Evolutionary conservation across 495 filamentous ascomycete species (phyloP), one percentile per base, ranked within the genome.

Genomic region (Pyrenopolyporus hunteri): DNA sequence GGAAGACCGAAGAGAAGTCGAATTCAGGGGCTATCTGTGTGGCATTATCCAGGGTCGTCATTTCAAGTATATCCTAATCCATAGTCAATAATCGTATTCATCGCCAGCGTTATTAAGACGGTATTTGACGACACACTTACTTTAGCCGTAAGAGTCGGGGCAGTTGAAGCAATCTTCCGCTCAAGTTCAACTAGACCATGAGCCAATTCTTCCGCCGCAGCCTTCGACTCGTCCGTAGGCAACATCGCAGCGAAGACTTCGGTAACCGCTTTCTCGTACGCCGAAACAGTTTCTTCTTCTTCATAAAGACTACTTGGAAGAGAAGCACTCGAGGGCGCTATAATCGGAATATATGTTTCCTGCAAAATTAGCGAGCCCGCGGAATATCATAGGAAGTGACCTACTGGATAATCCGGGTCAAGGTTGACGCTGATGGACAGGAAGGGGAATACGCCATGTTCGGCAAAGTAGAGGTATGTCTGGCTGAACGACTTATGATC

Each of bases 401-500:
- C 26, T 59, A 60, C 57, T n/a, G 49, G 26, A 28, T 33, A 16
- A 19, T 37, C 32, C 0, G 57, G 32, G 22, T 54, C 57, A 0
- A 40, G n/a, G 23, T 4, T 11, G 14, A 45, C 22, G 11, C 8
- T 20, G 9, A 59, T 14, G 1, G n/a, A 13, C 1, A 60, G 47
- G 57, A 60, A 60, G 9, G 57, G 48, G 25, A n/a, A 11, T 13
- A 33, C 17, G 7, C 16, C 17, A 19, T 47, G 49, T 17, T 54
- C 22, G n/a, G 13, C 25, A 2, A 54, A 8, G 42, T 20, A 46
- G 13, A 39, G 32, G 14, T 47, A 32, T 4, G 49, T 42, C 2
- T 60, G 20, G 49, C 48, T 54, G 42, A 60, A 60, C 11, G 42
- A 13, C 19, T 60, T 26, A 19, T 54, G 26, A 42, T 60, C 48